A percentile compares a stretch with the other conserved stretches of the same genome.
Evolutionary conservation across 2,329 filamentous ascomycete species (phyloP).

Genomic region (Penicillium olsonii): DNA sequence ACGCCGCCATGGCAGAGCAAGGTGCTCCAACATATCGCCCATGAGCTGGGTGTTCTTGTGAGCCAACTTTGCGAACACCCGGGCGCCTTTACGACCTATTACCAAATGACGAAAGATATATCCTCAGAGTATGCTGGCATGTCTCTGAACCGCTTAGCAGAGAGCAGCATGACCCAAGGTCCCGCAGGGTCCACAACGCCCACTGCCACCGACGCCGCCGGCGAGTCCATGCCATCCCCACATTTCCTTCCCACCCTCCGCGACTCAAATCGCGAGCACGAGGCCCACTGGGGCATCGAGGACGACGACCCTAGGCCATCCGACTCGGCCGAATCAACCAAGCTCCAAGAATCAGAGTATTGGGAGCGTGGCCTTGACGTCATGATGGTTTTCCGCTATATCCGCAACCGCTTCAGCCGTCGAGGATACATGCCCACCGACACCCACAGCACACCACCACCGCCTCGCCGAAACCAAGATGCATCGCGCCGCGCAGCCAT

Average conservation of each 20-base stretch:
- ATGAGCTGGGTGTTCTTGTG: slow-evolving; percentile 81
- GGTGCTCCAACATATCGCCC: slow-evolving; percentile 79
- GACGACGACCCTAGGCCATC: slow-evolving; percentile 50
- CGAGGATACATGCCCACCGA: slow-evolving; percentile 40
- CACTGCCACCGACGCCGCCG: slow-evolving; percentile 14
- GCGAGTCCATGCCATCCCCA: slow-evolving; percentile 38
- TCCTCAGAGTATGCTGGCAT: slow-evolving; percentile 77
- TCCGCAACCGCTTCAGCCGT: slow-evolving; percentile 71
- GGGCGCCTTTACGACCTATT: slow-evolving; percentile 83
- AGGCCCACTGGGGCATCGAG: slow-evolving; percentile 67
- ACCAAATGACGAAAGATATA: slow-evolving; percentile 60
- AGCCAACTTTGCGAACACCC: slow-evolving; percentile 83
- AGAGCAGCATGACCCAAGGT: slow-evolving; percentile 24
- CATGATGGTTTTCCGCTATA: slow-evolving; percentile 85
- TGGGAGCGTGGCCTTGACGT: slow-evolving; percentile 94
- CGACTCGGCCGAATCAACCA: slow-evolving; percentile 38
- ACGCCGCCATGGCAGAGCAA: slow-evolving; percentile 57
- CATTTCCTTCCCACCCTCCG: slow-evolving; percentile 54
- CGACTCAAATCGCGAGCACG: slow-evolving; percentile 49
- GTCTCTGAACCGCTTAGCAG: slow-evolving; percentile 48
- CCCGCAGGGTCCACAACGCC: slow-evolving; percentile 10
- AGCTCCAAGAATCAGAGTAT: slow-evolving; percentile 65
- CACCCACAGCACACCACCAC: slow-evolving; percentile 34
- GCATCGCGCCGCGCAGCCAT: slow-evolving; percentile 75
- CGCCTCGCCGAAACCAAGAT: slow-evolving; percentile 56